phyloP scores from a whole-genome alignment of 2,329 filamentous ascomycete genomes.

The Venturiaceae sp. region DNA sequence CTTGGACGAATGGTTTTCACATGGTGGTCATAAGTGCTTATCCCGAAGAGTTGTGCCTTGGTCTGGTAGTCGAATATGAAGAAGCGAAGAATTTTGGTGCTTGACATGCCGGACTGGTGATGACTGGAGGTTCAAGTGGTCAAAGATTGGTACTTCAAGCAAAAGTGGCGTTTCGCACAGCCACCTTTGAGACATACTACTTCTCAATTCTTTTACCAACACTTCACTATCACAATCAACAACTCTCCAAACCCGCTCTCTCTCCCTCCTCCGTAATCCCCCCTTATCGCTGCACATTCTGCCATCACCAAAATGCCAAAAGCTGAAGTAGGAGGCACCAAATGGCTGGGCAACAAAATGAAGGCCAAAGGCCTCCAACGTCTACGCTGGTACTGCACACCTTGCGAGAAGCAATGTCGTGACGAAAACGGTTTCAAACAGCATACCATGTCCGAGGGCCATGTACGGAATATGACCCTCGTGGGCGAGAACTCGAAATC shows the following conservation, averaged over 20 bases:
- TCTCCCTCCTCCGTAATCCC: not conserved
- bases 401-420: slow-evolving; percentile 66
- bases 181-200: not conserved
- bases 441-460: slow-evolving; percentile 75
- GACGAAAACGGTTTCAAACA: slow-evolving; percentile 68
- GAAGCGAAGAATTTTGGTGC: not conserved
- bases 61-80: not conserved
- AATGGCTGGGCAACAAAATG: slow-evolving; percentile 82
- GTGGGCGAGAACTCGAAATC: slow-evolving; percentile 83
- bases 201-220: not conserved
- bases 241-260: not conserved
- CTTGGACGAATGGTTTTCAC: not conserved
- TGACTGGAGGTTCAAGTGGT: not conserved
- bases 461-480: slow-evolving; percentile 80
- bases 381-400: slow-evolving; percentile 81
- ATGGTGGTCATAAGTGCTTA: not conserved
- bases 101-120: not conserved
- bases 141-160: not conserved
- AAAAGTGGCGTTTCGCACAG: too few species aligned
- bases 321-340: slow-evolving; percentile 87
- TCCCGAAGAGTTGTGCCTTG: not conserved
- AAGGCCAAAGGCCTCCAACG: slow-evolving; percentile 72
- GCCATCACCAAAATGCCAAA: slow-evolving; percentile 59
- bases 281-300: slow-evolving; percentile 8
- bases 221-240: not conserved